phyloP scores from a whole-genome alignment of 306 rosid species.

The Trifolium dubium region DNA sequence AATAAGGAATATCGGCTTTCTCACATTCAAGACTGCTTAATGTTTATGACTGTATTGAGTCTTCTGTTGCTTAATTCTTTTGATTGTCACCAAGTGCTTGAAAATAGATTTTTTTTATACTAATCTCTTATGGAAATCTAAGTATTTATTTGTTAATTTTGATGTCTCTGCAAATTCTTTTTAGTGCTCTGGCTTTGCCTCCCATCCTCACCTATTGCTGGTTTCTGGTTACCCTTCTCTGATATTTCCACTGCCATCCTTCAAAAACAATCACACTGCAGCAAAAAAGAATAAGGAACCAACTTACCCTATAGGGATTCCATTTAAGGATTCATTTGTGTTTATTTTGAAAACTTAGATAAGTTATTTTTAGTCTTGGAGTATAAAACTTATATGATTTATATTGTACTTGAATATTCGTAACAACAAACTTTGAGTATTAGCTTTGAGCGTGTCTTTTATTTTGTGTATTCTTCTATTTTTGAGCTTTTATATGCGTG shows the following conservation, averaged over 20 bases:
- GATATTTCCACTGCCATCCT: not conserved
- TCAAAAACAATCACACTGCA: not conserved
- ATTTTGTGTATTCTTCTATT: not conserved
- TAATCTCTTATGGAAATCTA: slow-evolving; percentile 8
- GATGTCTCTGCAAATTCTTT: slow-evolving; percentile 6
- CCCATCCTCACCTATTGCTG: not conserved
- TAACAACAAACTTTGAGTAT: not conserved
- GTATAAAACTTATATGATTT: not conserved
- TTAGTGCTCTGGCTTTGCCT: not conserved
- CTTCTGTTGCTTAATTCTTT: slow-evolving; percentile 12
- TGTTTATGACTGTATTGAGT: not conserved
- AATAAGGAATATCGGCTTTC: slow-evolving; percentile 6
- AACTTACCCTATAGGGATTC: not conserved
- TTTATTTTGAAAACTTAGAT: not conserved
- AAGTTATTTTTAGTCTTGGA: not conserved
- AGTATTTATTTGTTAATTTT: not conserved
- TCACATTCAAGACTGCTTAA: slow-evolving; percentile 24
- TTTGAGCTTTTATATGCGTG: not conserved
- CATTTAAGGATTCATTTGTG: not conserved
- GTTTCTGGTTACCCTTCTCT: not conserved
- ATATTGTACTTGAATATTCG: not conserved
- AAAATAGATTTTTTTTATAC: not conserved
- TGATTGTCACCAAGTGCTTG: slow-evolving; percentile 1
- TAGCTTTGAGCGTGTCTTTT: not conserved
- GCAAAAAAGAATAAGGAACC: not conserved